Base-by-base conservation (phyloP, 192 early-diverging fungal species). In the Coemansia biformis region DNA sequence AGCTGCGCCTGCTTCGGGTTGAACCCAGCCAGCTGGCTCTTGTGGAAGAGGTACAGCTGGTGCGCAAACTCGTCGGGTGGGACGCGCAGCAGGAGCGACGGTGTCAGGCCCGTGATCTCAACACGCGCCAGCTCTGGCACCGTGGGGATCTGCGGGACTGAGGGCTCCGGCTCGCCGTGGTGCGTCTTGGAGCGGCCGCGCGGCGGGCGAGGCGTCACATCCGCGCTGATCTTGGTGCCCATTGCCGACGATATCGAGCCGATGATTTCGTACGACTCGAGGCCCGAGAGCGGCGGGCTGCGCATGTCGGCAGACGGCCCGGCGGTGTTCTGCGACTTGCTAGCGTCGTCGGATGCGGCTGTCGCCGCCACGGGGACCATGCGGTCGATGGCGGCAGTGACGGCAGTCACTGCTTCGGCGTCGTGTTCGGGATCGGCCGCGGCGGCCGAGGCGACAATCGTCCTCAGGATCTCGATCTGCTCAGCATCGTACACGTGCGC, bases 11-110 rank as follows among this genome's bases (percentile, higher is more conserved):
- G 49, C 38, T 58, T 56, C 13, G 74, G 74, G 19, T 76, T 53
- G 24, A 66, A 66, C 4, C 22, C 52, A 5, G 55, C 45, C 18
- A 66, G 59, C 39, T 70, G 58, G 38, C 47, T 44, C 48, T 51
- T 63, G 66, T 88, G 86, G 57, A 81, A 88, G 26, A 81, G 45
- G 32, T 85, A 84, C 33, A 88, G 61, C 51, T 88, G 86, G 24
- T 81, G 67, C 13, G 86, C 80, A 65, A 88, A 78, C 37, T 80
- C 78, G 1, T 44, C 39, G 3, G 86, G 80, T 22, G 74, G 43
- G 10, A 88, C 57, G 16, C 66, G 71, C 18, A 88, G 63, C 46
- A 88, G 78, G 11, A 86, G 47, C 5, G 77, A 67, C 10, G 83
- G 81, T 8, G 78, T 78, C 31, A 88, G 60, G 0, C 86, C 86